Conservation (phyloP, 768 basidiomycete genomes). For the Termitomyces heimii region DNA sequence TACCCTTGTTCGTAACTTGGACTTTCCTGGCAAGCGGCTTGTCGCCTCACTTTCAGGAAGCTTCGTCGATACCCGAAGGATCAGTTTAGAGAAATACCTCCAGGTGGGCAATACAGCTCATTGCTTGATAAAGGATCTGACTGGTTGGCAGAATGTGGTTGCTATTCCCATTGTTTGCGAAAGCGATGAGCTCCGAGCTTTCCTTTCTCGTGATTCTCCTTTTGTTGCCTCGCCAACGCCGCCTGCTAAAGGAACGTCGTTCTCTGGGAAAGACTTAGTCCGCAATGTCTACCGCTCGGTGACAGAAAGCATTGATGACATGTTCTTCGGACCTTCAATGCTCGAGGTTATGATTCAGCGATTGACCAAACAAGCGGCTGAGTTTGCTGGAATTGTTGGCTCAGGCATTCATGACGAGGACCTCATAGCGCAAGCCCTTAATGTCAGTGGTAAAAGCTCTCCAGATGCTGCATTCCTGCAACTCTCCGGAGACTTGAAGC, state of each 20-base stretch:
- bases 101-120: constrained; percentile 51
- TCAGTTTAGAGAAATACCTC: constrained; percentile 82
- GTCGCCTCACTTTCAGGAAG: constrained; percentile 83
- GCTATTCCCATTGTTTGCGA: constrained; percentile 72
- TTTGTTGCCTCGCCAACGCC: constrained; percentile 58
- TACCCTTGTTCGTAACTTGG: constrained; percentile 57
- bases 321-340: constrained; percentile 96
- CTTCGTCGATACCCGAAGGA: constrained; percentile 78
- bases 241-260: constrained; percentile 36
- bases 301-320: constrained; percentile 93
- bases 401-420: constrained; percentile 80
- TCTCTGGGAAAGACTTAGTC: constrained; percentile 73
- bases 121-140: background rate
- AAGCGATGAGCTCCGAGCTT: constrained; percentile 74
- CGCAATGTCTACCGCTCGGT: constrained; percentile 88
- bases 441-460: constrained; percentile 57
- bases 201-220: constrained; percentile 85
- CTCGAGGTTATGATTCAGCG: constrained; percentile 91
- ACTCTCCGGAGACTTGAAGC: constrained; percentile 72
- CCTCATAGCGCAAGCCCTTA: constrained; percentile 73
- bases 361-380: constrained; percentile 83
- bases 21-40: constrained; percentile 92
- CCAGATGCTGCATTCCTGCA: constrained; percentile 68
- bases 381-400: constrained; percentile 80
- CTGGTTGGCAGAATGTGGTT: constrained; percentile 52